Evolutionary conservation across 179 eudicot genomes (phyloP), one percentile per base, ranked within the genome.

Genomic region (Patellifolia procumbens): DNA sequence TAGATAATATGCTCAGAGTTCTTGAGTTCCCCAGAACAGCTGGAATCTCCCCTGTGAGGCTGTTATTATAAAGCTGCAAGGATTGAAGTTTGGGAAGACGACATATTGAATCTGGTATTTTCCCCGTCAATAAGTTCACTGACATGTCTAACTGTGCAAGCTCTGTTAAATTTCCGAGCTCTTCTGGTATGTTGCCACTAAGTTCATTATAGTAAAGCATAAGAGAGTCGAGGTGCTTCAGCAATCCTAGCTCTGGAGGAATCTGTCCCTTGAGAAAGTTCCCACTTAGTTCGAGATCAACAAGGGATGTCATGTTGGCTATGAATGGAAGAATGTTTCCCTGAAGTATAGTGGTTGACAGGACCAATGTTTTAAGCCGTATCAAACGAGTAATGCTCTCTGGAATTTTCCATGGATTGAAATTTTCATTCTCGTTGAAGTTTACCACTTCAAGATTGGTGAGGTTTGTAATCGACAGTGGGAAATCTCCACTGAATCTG

Each of bases 51-150:
- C 97, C 98, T 5, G 85, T 81, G 53, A 94, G 87, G 80, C 88
- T 88, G 78, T 89, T 94, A 85, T 88, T 89, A 91, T 90, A 94
- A 59, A 94, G 81, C 85, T 94, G 98, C 78, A 94, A 77, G 8
- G 76, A 74, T 48, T 74, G 26, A 19, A 94, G 91, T 24, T 86
- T 87, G 6, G 96, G 91, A 45, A 94, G 92, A 24, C 82, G 80
- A 59, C 87, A 86, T 37, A 94, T 24, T 16, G 90, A 86, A 9
- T 82, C 86, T 0, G 97, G 94, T 48, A 94, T 80, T n/a, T 61
- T 76, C 65, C 98, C 97, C 0, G 80, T 84, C 53, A 94, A 75
- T 65, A 74, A 81, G 78, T 94, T 94, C 12, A 89, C 94, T 0
- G 98, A 94, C 73, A 91, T 78, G 83, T 94, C 98, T 11, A 90